These are phyloP conservation scores for Aspergillus pseudoglaucus DNA, from an alignment of 2,329 filamentous ascomycete species.

Conservation along the genomic window DNA sequence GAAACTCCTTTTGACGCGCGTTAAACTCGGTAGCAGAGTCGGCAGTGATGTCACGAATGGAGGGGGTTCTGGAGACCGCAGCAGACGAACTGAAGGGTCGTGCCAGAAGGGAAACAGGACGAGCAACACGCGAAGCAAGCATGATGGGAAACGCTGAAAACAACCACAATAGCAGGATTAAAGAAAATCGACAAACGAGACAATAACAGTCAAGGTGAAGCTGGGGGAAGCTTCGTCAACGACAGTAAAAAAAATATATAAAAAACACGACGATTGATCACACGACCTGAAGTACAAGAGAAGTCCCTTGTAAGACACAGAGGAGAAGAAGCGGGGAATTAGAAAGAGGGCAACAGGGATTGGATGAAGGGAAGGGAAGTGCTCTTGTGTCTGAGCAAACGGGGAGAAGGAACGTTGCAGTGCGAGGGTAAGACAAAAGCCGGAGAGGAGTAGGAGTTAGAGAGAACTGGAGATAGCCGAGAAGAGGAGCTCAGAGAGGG, in stretches of 20 bases:
- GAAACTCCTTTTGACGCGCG: constrained; percentile 76
- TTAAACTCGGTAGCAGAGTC: constrained; percentile 70
- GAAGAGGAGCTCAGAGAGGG: not conserved
- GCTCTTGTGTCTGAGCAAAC: not conserved
- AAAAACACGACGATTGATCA: not conserved
- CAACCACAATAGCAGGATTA: constrained; percentile 6
- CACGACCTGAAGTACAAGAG: not conserved
- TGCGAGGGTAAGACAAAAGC: not conserved
- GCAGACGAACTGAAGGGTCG: constrained; percentile 56
- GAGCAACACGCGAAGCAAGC: constrained; percentile 45
- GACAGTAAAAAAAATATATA: not conserved
- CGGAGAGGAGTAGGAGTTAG: not conserved
- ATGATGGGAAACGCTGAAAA: constrained; percentile 23
- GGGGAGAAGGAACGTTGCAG: not conserved
- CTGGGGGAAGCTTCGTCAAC: not conserved
- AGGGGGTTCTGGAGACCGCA: constrained; percentile 53
- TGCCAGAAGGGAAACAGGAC: constrained; percentile 43
- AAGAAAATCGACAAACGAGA: constrained; percentile 2
- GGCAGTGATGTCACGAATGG: constrained; percentile 75
- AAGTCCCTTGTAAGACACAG: not conserved
- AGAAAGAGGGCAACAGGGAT: not conserved
- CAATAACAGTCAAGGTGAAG: not conserved
- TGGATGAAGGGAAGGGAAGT: not conserved
- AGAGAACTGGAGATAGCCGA: not conserved
- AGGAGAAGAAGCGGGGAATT: not conserved